A percentile compares a stretch with the other conserved stretches of the same genome.
Evolutionary conservation across 2,329 filamentous ascomycete genomes (phyloP).

Genomic region (Sporothrix mexicana): DNA sequence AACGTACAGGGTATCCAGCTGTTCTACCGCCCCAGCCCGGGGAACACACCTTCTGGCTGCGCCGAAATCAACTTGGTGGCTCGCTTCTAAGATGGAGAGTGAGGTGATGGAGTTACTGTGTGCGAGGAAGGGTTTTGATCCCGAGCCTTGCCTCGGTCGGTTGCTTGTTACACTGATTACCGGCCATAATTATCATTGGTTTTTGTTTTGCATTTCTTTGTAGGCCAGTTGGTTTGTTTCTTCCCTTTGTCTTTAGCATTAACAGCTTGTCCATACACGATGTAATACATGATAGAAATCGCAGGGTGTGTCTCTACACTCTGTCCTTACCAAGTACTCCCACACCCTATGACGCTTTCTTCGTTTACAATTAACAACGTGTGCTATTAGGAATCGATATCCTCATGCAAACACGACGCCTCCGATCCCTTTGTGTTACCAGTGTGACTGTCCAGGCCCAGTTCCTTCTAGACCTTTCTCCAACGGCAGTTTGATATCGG

Average conservation of each 20-base stretch:
- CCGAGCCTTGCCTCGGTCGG: background rate
- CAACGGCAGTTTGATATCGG: background rate
- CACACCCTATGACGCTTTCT: background rate
- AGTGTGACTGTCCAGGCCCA: background rate
- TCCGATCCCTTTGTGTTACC: background rate
- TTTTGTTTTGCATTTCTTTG: too few species aligned
- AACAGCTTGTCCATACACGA: too few species aligned
- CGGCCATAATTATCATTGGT: background rate
- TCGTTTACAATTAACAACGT: background rate
- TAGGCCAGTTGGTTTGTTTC: too few species aligned
- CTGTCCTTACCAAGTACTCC: background rate
- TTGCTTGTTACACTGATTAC: background rate
- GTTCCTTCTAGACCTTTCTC: background rate
- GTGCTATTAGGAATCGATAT: background rate
- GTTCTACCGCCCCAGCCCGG: slow-evolving; percentile 30
- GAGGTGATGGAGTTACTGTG: too few species aligned
- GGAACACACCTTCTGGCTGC: slow-evolving; percentile 3
- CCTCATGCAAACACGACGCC: background rate
- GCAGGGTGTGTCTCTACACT: background rate
- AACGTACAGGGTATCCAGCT: slow-evolving; percentile 26
- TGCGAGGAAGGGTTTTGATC: background rate
- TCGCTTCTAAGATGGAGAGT: background rate
- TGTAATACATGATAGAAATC: too few species aligned
- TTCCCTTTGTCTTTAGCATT: too few species aligned
- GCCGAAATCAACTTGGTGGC: slow-evolving; percentile 32